Conservation (phyloP, 441 rosid genomes). For the Isatis lusitanica region DNA sequence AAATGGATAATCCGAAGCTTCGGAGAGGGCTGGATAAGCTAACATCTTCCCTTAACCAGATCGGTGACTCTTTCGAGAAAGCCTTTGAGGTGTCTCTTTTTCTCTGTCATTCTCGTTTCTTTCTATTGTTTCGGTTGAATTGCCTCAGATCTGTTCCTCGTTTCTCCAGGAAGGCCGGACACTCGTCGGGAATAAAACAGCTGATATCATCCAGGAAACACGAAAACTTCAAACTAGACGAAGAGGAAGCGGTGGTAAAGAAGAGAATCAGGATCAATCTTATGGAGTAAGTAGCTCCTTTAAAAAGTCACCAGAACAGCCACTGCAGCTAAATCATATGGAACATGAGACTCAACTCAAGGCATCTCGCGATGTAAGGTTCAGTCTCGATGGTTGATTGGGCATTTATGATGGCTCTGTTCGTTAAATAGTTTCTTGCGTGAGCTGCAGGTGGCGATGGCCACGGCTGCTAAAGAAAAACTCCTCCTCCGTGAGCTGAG, state of each 20-base stretch:
- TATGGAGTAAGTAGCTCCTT: constrained; percentile 43
- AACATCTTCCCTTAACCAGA: constrained; percentile 74
- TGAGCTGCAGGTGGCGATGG: constrained; percentile 81
- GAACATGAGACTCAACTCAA: constrained; percentile 84
- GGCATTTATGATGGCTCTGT: not conserved
- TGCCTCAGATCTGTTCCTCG: constrained; percentile 15
- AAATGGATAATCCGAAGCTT: constrained; percentile 67
- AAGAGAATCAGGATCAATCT: constrained; percentile 35
- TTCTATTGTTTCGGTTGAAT: not conserved
- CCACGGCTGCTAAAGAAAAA: constrained; percentile 95
- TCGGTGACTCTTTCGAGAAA: constrained; percentile 82
- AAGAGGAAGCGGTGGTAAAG: constrained; percentile 49
- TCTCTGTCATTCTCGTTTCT: not conserved
- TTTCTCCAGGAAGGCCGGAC: constrained; percentile 73
- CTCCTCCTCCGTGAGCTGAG: constrained; percentile 87
- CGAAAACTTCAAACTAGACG: constrained; percentile 71
- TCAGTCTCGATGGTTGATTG: not conserved
- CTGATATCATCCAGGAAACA: constrained; percentile 68
- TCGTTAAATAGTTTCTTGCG: constrained; percentile 10
- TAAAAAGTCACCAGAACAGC: constrained; percentile 43
- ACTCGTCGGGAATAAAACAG: constrained; percentile 70
- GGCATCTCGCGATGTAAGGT: constrained; percentile 99
- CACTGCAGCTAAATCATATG: constrained; percentile 43
- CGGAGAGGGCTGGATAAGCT: constrained; percentile 71
- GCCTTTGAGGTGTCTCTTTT: constrained; percentile 64